Base-by-base conservation (phyloP, 2,329 filamentous ascomycete genomes). In the Elsinoe batatas region DNA sequence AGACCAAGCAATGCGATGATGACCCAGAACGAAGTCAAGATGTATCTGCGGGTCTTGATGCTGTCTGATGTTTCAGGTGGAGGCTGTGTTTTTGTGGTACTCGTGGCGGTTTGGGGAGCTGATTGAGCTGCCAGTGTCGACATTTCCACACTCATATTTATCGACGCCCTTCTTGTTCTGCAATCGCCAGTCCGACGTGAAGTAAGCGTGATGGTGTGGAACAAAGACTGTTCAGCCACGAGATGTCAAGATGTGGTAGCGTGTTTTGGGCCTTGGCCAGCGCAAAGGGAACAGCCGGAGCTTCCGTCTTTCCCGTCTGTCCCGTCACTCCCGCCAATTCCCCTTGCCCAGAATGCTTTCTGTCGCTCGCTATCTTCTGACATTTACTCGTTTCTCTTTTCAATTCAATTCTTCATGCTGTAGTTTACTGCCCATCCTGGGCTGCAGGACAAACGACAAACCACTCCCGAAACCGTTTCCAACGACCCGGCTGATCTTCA, bases 21-120 rank as follows among this genome's bases (percentile, higher is more conserved):
- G 4, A 83, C 75, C 93, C 93, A 98, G 71, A 96, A 97, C 7
- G 91, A 91, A 59, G 87, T 69, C 59, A 98, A 83, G 51, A 97
- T 85, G 59, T 77, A 76, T 47, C 82, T 81, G 55, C 93, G 84
- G 57, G 85, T 81, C 66, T 80, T 81, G 53, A 85, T 75, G 60
- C 85, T 83, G 61, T 84, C 78, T 17, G 79, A 72, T 60, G 82
- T 85, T 74, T 97, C 91, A 30, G 88, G 84, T 36, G 91, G 88
- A n/a, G 88, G 86, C 20, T 62, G 58, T 38, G 60, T 62, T n/a
- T 33, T 53, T 46, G 18, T 36, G 36, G 40, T 46, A 35, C 17
- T 42, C 22, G 36, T 58, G 47, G 47, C 47, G 33, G 47, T 22
- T 51, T 22, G 35, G 33, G 47, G 32, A 18, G 15, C 26, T 33